Base-by-base conservation (phyloP, 202 grass and related monocot species). In the Elaeis oleifera region DNA sequence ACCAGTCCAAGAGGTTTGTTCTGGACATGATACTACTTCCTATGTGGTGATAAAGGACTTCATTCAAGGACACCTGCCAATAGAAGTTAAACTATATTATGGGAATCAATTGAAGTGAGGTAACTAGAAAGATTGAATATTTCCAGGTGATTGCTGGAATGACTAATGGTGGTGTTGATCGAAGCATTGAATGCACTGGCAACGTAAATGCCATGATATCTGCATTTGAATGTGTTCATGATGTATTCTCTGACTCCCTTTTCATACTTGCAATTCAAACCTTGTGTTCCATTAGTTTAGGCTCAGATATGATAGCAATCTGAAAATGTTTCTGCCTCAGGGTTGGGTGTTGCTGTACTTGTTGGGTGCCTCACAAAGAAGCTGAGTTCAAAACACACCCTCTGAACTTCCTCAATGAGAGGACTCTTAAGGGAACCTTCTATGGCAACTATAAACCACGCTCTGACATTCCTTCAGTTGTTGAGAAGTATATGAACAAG, bases 1-100 rank as follows among this genome's bases (percentile, higher is more conserved):
- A 29, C 57, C 57, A 59, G 25, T 31, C 13, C 57, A 59, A 59
- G 57, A 59, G 57, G 57, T 59, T 59, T 18, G 57, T 59, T 59
- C 21, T 22, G 18, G 53, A 59, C 27, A 27, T 59, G 57, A 17
- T 59, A 0, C 2, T 59, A 16, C 16, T 59, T 59, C 14, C 57
- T 59, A 14, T 13, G 9, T 13, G 36, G 2, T 44, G 36, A 44
- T 14, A 44, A 44, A 3, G 11, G 36, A 13, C 36, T 44, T 44
- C 36, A 44, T 44, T 14, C 36, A 9, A 44, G 11, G 36, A 13
- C 9, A 44, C 36, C 36, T 44, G 36, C 36, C 11, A 13, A 44
- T 44, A 44, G 36, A 44, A 44, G 36, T 13, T 44, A 44, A 31
- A 44, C 11, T 14, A 44, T 44, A 14, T 44, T 44, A 14, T 44